phyloP scores from a whole-genome alignment of 768 basidiomycete genomes.

The Favolaschia claudopus region DNA sequence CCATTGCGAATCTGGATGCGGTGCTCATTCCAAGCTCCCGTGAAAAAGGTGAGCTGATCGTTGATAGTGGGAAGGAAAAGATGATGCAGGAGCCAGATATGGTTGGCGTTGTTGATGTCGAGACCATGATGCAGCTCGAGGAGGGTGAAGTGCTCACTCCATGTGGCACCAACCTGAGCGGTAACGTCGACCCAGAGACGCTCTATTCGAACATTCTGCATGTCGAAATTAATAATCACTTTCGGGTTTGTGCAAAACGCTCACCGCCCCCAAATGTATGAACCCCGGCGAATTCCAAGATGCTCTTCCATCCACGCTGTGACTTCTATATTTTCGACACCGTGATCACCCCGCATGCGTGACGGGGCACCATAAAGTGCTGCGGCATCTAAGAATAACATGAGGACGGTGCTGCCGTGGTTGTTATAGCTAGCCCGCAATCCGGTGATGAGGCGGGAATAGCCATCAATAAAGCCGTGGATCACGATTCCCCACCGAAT shows the following conservation, averaged over 20 bases:
- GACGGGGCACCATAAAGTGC: not conserved
- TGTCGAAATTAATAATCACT: not conserved
- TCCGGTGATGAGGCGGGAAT: not conserved
- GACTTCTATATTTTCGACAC: not conserved
- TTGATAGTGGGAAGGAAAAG: conserved; percentile 45
- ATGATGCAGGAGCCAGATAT: conserved; percentile 50
- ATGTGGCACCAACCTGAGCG: conserved; percentile 40
- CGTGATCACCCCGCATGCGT: not conserved
- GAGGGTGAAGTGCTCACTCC: conserved; percentile 44
- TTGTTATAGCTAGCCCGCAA: not conserved
- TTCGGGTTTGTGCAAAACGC: too few relatives aligned
- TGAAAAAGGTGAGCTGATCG: conserved; percentile 38
- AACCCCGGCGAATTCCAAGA: not conserved
- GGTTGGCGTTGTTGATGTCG: conserved; percentile 30
- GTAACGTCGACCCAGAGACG: conserved; percentile 49
- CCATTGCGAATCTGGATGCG: conserved; percentile 27
- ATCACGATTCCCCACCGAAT: not conserved
- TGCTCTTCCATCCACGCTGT: not conserved
- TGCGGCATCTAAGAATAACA: not conserved
- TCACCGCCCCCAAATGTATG: not conserved
- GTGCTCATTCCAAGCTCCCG: conserved; percentile 45
- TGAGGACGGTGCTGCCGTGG: not conserved
- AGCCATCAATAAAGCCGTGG: not conserved
- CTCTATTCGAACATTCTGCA: conserved; percentile 45
- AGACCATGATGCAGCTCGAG: conserved; percentile 41